Percentiles rank a stretch among this genome's conserved stretches.
Conservation (phyloP, 495 filamentous ascomycete species). For the Trichodelitschia bisporula region DNA sequence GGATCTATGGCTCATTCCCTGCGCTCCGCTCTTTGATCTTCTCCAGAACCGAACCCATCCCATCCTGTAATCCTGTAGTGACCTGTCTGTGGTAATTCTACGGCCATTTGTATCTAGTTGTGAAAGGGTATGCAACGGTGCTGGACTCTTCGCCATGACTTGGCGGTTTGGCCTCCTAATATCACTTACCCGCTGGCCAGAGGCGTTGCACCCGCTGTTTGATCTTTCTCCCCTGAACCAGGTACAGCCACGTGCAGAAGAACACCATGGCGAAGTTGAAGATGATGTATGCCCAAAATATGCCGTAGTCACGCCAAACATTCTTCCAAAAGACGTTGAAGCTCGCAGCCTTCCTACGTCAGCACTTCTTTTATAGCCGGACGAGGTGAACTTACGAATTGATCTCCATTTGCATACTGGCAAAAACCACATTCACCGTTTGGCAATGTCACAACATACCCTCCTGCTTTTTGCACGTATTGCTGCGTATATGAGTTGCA, state of each 20-base stretch:
- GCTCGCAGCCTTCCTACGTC: constrained; percentile 6
- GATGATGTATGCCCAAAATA: constrained; percentile 10
- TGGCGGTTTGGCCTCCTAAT: too few species aligned
- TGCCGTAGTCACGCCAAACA: constrained; percentile 16
- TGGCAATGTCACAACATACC: constrained; percentile 13
- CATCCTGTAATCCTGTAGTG: too few species aligned
- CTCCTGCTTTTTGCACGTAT: constrained; percentile 12
- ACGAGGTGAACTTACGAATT: constrained; percentile 6
- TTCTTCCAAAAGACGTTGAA: constrained; percentile 13
- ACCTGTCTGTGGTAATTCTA: too few species aligned
- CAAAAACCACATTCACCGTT: constrained; percentile 16
- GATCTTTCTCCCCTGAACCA: constrained; percentile 4
- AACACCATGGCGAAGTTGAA: constrained; percentile 12
- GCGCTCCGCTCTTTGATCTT: too few species aligned
- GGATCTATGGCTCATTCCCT: too few species aligned
- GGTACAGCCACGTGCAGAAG: constrained; percentile 10
- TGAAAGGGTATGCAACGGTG: too few species aligned
- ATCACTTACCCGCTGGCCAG: too few species aligned
- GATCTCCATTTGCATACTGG: constrained; percentile 15
- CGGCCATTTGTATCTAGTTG: too few species aligned
- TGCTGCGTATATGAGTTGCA: constrained; percentile 23
- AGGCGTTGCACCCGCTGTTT: too few species aligned
- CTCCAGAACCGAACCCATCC: too few species aligned
- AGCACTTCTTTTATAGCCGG: constrained; percentile 1
- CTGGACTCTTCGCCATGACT: too few species aligned